Conservation (phyloP, 805 yeast species). For the Kodamaea restingae region DNA sequence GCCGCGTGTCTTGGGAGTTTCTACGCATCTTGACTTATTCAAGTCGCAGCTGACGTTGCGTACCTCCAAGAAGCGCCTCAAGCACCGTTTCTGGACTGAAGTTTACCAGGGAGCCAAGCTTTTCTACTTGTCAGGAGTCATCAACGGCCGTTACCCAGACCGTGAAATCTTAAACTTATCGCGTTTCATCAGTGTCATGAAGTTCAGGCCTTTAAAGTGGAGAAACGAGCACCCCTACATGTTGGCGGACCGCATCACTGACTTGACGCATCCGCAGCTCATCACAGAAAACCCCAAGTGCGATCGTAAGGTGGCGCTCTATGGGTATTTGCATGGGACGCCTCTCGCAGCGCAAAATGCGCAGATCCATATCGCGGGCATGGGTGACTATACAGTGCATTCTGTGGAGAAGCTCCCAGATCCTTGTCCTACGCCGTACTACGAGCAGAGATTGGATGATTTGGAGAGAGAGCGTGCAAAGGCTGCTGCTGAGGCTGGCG, state of each 20-base stretch:
- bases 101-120: slow-evolving; percentile 97
- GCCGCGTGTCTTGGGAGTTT: slow-evolving; percentile 94
- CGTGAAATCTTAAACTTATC: slow-evolving; percentile 89
- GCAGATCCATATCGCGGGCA: slow-evolving; percentile 89
- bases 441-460: slow-evolving; percentile 80
- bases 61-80: slow-evolving; percentile 85
- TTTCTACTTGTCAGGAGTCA: slow-evolving; percentile 89
- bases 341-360: slow-evolving; percentile 68
- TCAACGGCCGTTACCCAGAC: slow-evolving; percentile 97
- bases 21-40: slow-evolving; percentile 93
- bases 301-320: slow-evolving; percentile 86
- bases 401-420: slow-evolving; percentile 89
- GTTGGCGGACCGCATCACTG: slow-evolving; percentile 87
- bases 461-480: slow-evolving; percentile 69
- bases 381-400: slow-evolving; percentile 79
- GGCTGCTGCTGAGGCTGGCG: slow-evolving; percentile 60
- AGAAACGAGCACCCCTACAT: slow-evolving; percentile 96
- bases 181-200: slow-evolving; percentile 93
- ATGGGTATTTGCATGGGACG: slow-evolving; percentile 94
- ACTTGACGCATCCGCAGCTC: slow-evolving; percentile 85
- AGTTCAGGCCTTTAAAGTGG: slow-evolving; percentile 98
- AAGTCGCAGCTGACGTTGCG: slow-evolving; percentile 84
- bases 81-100: slow-evolving; percentile 97
- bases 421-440: slow-evolving; percentile 97
- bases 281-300: slow-evolving; percentile 76